Evolutionary conservation across 2,329 filamentous ascomycete genomes (phyloP), one percentile per base, ranked within the genome.

Genomic region (Diaporthe citrichinensis): DNA sequence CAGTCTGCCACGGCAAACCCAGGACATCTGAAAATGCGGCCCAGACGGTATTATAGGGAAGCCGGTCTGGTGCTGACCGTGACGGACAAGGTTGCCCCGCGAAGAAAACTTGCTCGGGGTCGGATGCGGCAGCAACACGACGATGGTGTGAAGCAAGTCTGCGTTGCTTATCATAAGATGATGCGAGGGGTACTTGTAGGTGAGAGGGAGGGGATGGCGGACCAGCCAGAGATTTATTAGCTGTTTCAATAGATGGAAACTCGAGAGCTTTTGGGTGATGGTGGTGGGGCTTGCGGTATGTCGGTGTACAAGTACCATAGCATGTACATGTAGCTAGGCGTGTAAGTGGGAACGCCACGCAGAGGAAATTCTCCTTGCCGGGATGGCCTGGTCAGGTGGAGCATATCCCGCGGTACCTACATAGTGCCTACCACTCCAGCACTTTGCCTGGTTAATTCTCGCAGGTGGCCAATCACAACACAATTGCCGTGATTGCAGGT

Each of bases 191-290:
- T 72, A 76, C 62, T 58, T 53, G 58, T 62, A 71, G 25, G 68
- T 53, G 67, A 74, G 58, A 57, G 57, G 67, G n/a, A 65, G 68
- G 61, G 72, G 58, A 57, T 69, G 75, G 55, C 61, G 53, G 55
- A 14, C 41, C 41, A 57, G 69, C 53, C 73, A 75, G 68, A 71
- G 73, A 74, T 65, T 68, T 53, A 62, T 62, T 72, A 67, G 68
- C 59, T 74, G 72, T 74, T 76, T 76, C 74, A 71, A 76, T 74
- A 44, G 74, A 71, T 67, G 72, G 65, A 58, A 74, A 68, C 57
- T 76, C 65, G 39, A 74, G 72, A 71, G 41, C n/a, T 74, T 39
- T 67, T 74, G 73, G 55, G 44, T 44, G 58, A 36, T 67, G 71
- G 71, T 73, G 65, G 72, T 76, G 74, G 74, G 72, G 73, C 34